Evolutionary conservation across 2,329 filamentous ascomycete genomes (phyloP), one percentile per base, ranked within the genome.

Genomic region (Colletotrichum tofieldiae): DNA sequence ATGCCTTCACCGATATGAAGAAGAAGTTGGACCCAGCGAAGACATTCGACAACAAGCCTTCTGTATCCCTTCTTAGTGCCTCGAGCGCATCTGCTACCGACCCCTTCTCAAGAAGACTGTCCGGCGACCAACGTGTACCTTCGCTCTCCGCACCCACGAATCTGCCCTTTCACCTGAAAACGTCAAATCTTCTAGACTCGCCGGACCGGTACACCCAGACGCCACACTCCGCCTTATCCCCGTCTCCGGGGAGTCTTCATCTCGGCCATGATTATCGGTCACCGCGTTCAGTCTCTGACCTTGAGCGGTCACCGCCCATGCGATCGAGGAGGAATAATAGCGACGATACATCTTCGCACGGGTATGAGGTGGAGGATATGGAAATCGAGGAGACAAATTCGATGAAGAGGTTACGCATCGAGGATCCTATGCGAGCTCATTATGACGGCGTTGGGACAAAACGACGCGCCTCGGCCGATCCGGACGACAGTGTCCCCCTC

Each of bases 381-480:
- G 86, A 88, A 1, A 86, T 85, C 32, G 88, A 89, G 12, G 88
- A 89, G 79, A 86, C 78, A 78, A 85, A 74, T 75, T 87, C 75
- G 76, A 84, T 87, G 78, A 89, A 78, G 83, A 85, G 81, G 79
- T 82, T 89, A 9, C 84, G 86, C 26, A 83, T 88, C 26, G 87
- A 89, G 59, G 87, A 87, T 62, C 73, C 78, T 9, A 78, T 76
- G 55, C 71, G 70, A 29, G 79, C 74, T 63, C 82, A 84, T 35
- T 82, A 81, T 72, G 82, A 86, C 51, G 78, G 83, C 2, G 77
- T 80, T 11, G 87, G 88, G 8, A 85, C 86, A 72, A 91, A 91
- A 80, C 85, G 89, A 58, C 83, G 88, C 49, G 88, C 88, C 2
- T 88, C 87, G 0, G 90, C 88, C 39, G 88, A 88, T 1, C 86